Evolutionary conservation across 2,329 filamentous ascomycete species (phyloP).

Genomic region (Cryphonectria radicalis): DNA sequence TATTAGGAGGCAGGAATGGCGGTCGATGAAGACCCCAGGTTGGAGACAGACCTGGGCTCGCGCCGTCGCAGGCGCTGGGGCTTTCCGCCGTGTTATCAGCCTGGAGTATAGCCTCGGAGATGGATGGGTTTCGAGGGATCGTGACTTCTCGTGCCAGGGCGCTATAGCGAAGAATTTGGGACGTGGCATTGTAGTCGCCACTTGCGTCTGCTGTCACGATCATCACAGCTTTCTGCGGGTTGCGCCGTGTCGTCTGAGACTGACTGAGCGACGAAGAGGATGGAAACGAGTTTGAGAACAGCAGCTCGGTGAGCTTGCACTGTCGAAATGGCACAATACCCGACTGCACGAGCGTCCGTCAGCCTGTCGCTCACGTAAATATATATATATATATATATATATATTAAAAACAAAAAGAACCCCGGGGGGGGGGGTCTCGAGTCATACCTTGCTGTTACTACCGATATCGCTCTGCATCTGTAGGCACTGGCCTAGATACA

Average conservation of each 20-base stretch:
- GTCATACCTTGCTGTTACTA: constrained; percentile 71
- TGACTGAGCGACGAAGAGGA: constrained; percentile 51
- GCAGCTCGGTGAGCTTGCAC: constrained; percentile 82
- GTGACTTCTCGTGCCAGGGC: constrained; percentile 92
- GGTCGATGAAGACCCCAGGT: constrained; percentile 43
- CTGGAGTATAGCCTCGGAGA: constrained; percentile 70
- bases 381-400: too few relatives aligned
- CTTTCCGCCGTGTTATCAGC: constrained; percentile 38
- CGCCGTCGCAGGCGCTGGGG: constrained; percentile 30
- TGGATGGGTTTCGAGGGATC: constrained; percentile 83
- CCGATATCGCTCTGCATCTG: constrained; percentile 89
- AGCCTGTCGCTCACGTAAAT: constrained; percentile 10
- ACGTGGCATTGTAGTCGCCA: constrained; percentile 95
- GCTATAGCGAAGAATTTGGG: constrained; percentile 92
- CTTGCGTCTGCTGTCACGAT: constrained; percentile 92
- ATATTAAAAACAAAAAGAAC: too few relatives aligned
- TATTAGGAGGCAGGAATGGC: constrained; percentile 45
- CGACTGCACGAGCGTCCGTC: constrained; percentile 49
- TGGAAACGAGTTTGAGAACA: constrained; percentile 88
- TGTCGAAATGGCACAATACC: constrained; percentile 79
- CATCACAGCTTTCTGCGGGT: constrained; percentile 90
- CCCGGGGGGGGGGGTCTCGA: background rate
- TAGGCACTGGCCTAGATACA: constrained; percentile 96
- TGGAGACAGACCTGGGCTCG: constrained; percentile 38
- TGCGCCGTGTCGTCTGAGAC: constrained; percentile 56